phyloP scores from a whole-genome alignment of 768 basidiomycete genomes.

The Rhizopogon roseolus region DNA sequence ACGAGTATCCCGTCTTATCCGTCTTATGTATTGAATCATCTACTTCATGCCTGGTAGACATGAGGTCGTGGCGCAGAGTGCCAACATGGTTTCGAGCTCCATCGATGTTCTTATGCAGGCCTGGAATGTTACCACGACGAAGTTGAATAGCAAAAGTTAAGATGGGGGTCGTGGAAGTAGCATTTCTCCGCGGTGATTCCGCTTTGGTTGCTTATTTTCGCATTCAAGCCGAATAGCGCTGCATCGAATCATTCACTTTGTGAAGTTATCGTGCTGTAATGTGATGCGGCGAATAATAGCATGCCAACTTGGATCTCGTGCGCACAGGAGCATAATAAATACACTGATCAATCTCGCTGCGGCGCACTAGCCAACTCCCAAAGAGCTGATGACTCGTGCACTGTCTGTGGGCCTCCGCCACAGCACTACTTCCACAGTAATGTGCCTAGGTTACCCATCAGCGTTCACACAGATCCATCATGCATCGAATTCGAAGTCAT shows the following conservation, averaged over 20 bases:
- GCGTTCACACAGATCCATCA: background rate
- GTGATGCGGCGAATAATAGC: no score
- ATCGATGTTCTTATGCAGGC: background rate
- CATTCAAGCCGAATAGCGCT: background rate
- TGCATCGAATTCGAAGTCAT: background rate
- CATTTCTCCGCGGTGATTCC: background rate
- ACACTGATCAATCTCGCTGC: background rate
- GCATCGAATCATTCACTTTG: background rate
- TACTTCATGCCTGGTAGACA: background rate
- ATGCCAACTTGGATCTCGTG: background rate
- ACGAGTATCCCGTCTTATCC: background rate
- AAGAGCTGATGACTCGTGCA: background rate
- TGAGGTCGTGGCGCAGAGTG: background rate
- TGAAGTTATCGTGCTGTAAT: background rate
- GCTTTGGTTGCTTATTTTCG: background rate
- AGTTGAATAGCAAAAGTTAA: background rate
- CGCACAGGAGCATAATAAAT: background rate
- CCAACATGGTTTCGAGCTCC: background rate
- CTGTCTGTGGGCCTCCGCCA: background rate
- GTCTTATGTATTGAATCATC: background rate
- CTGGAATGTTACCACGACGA: background rate
- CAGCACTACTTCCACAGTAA: background rate
- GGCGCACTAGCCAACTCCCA: background rate
- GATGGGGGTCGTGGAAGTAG: background rate
- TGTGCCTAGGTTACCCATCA: background rate